A percentile compares a stretch with the other conserved stretches of the same genome.
phyloP scores from a whole-genome alignment of 768 basidiomycete species.

The Suillus tomentosus region DNA sequence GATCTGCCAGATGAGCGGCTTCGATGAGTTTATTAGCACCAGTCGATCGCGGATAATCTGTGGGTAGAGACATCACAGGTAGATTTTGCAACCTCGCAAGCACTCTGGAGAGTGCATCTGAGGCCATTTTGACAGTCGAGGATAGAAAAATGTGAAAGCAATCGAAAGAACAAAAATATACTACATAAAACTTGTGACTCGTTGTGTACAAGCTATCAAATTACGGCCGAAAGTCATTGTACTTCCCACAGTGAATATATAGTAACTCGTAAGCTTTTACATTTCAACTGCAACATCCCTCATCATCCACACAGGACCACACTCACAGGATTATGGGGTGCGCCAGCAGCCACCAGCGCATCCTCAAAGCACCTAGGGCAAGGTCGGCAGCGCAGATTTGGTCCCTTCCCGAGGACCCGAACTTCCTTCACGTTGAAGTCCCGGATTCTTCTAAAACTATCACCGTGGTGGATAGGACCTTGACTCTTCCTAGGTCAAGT shows the following conservation, averaged over 20 bases:
- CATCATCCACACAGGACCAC: neutral
- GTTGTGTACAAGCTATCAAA: no score
- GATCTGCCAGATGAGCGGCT: conserved; percentile 69
- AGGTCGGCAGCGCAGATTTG: neutral
- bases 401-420: neutral
- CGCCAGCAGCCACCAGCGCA: neutral
- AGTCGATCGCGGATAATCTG: conserved; percentile 89
- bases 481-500: neutral
- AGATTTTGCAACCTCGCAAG: conserved; percentile 71
- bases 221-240: neutral
- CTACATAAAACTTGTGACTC: conserved; percentile 4
- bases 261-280: no score
- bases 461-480: neutral
- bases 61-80: conserved; percentile 90
- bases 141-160: neutral
- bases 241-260: no score
- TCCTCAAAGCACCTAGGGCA: neutral
- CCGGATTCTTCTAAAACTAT: neutral
- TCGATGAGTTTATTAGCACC: conserved; percentile 80
- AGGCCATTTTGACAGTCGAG: conserved; percentile 27
- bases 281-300: neutral
- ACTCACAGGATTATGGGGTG: neutral
- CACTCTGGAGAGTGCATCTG: conserved; percentile 49
- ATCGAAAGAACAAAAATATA: neutral
- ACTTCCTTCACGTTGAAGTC: neutral